Evolutionary conservation across 2,329 filamentous ascomycete genomes (phyloP).

Genomic region (Zalaria sp.): DNA sequence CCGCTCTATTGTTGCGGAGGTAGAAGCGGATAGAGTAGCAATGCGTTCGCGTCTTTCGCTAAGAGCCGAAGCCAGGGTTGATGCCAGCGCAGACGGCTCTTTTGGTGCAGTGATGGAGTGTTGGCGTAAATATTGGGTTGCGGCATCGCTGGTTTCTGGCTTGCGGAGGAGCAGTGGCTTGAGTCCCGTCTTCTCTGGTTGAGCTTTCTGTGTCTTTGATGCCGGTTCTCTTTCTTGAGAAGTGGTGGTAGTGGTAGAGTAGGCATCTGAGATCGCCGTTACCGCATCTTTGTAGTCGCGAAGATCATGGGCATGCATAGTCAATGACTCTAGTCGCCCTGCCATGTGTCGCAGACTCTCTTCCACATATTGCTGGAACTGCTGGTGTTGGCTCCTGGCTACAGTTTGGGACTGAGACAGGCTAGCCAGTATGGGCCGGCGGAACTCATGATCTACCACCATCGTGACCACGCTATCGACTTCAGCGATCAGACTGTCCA

Average conservation of each 20-base stretch:
- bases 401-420: constrained; percentile 22
- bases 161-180: constrained; percentile 12
- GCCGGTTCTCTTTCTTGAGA: background rate
- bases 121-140: background rate
- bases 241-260: constrained; percentile 3
- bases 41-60: constrained; percentile 21
- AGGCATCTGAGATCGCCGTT: constrained; percentile 11
- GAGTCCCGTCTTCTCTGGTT: constrained; percentile 10
- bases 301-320: constrained; percentile 13
- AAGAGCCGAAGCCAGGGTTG: constrained; percentile 13
- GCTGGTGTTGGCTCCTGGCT: constrained; percentile 18
- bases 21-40: constrained; percentile 18
- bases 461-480: constrained; percentile 57
- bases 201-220: background rate
- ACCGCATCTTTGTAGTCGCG: constrained; percentile 13
- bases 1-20: constrained; percentile 18
- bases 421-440: constrained; percentile 42
- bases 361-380: constrained; percentile 29
- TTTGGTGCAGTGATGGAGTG: constrained; percentile 10
- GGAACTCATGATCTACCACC: constrained; percentile 53
- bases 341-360: constrained; percentile 28
- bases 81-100: background rate
- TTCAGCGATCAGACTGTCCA: constrained; percentile 53
- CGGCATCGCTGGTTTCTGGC: background rate
- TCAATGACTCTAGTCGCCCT: constrained; percentile 14